Conservation (phyloP, 2,329 filamentous ascomycete species). For the Stachybotrys chlorohalonatus region DNA sequence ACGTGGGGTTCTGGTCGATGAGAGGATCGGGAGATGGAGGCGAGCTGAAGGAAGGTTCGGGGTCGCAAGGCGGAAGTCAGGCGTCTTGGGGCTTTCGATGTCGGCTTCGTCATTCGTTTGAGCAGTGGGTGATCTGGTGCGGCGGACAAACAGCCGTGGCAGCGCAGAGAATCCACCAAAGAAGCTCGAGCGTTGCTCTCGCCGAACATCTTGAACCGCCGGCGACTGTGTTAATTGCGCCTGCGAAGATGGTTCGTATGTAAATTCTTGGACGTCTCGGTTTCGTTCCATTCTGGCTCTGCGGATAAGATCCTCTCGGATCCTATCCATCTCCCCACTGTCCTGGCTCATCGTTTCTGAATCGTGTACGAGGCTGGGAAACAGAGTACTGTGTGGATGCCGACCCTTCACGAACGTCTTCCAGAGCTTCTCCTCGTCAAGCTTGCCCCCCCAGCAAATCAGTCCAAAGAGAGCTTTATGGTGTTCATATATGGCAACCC, state of each 20-base stretch:
- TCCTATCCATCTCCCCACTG: constrained; percentile 17
- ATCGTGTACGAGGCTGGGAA: not conserved
- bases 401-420: too few species aligned
- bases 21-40: constrained; percentile 5
- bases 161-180: not conserved
- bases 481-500: too few species aligned
- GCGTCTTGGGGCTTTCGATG: constrained; percentile 37
- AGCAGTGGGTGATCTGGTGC: constrained; percentile 1
- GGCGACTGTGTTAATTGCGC: not conserved
- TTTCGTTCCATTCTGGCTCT: constrained; percentile 18
- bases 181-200: not conserved
- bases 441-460: too few species aligned
- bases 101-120: constrained; percentile 13
- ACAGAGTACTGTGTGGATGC: too few species aligned
- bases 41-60: not conserved
- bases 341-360: constrained; percentile 10
- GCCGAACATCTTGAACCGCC: not conserved
- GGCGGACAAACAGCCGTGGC: not conserved
- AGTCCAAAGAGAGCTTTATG: too few species aligned
- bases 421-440: too few species aligned
- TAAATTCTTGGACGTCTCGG: constrained; percentile 5
- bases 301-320: constrained; percentile 21
- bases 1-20: constrained; percentile 3
- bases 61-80: constrained; percentile 22
- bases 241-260: not conserved